Conservation (phyloP, 23 red algal genomes). For the Gracilaria domingensis region DNA sequence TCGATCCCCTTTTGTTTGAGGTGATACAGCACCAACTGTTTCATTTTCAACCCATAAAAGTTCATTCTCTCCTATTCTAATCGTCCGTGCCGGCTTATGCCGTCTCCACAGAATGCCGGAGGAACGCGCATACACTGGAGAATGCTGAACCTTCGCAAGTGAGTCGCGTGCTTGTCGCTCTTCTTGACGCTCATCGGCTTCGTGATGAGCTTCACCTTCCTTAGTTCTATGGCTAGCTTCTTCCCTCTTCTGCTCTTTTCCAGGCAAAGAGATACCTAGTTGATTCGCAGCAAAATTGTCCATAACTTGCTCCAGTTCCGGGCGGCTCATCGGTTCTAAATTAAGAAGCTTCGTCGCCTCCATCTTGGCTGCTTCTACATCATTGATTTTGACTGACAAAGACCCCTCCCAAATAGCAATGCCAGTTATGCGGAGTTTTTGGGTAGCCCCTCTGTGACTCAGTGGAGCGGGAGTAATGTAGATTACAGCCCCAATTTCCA, state of each 20-base stretch:
- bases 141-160: background rate
- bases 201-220: background rate
- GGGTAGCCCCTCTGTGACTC: conserved; percentile 51
- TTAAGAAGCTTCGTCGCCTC: conserved; percentile 26
- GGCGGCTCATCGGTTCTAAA: conserved; percentile 35
- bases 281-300: conserved; percentile 47
- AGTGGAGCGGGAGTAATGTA: conserved; percentile 52
- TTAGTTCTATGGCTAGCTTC: background rate
- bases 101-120: conserved; percentile 50
- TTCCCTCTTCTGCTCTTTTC: background rate
- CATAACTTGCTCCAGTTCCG: conserved; percentile 51
- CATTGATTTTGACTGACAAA: background rate
- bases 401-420: conserved; percentile 67
- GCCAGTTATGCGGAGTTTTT: conserved; percentile 51
- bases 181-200: background rate
- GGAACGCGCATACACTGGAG: conserved; percentile 8
- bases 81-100: conserved; percentile 46
- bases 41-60: conserved; percentile 64
- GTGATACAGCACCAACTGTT: conserved; percentile 38
- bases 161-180: background rate
- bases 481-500: conserved; percentile 50
- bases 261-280: conserved; percentile 25
- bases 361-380: conserved; percentile 26
- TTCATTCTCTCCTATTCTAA: conserved; percentile 38
- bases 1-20: conserved; percentile 30